Base-by-base conservation (phyloP, 179 eudicot species). In the Heliamphora pulchella region DNA sequence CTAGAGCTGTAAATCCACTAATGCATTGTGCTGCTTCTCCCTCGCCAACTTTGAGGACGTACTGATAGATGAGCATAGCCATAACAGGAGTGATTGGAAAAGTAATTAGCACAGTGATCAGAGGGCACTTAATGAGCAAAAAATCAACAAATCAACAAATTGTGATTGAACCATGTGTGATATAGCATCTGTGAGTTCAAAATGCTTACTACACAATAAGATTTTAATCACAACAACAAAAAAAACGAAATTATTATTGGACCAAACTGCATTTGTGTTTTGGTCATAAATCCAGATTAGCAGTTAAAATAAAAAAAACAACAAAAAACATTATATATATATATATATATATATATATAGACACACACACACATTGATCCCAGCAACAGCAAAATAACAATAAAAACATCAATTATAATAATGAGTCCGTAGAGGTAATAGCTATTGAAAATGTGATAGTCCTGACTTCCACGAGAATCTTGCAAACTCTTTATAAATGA, bases 1-100 rank as follows among this genome's bases (percentile, higher is more conserved):
- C 98, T 53, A 94, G 72, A 74, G 98, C 91, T 2, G 86, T 89
- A 83, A 94, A 94, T 54, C 98, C 98, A 83, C 98, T 94, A 69
- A 94, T 88, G 84, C 98, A 94, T 80, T 90, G 94, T 55, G 92
- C 90, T 68, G 80, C 88, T 4, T 66, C 87, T 75, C 90, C 93
- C 79, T 92, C 94, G 2, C 98, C 98, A 68, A 92, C 93, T 91
- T 92, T 83, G 67, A 93, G 92, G 79, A 94, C 66, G 78, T 94
- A 94, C 98, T 94, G 91, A 71, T 14, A 43, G 77, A 74, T 46
- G 67, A 62, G 41, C 58, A 69, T 63, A 53, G 81, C 11, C 79
- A 77, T 55, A 31, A 74, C 20, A 47, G 48, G 77, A 59, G 74
- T 55, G 78, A 75, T n/a, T 44, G 10, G 11, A 74, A 78, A 50